These are phyloP conservation scores for Hymenoscyphus salicellus DNA, from an alignment of 2,329 filamentous ascomycete species.

Conservation along the genomic window DNA sequence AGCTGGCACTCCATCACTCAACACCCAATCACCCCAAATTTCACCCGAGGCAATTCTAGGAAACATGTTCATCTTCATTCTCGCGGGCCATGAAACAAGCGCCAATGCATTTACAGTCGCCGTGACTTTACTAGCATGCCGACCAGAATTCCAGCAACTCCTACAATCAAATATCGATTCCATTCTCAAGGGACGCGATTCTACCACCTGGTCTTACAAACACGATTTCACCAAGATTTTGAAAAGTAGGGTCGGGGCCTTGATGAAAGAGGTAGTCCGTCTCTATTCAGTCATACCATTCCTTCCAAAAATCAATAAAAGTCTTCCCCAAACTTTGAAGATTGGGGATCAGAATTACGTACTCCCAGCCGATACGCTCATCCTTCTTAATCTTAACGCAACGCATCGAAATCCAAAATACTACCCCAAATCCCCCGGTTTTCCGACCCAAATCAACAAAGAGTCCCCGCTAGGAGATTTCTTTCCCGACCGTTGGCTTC, in stretches of 20 bases:
- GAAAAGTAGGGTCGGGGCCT: conserved; percentile 67
- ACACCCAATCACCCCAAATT: not conserved
- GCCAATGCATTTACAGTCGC: conserved; percentile 72
- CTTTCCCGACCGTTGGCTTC: conserved; percentile 10
- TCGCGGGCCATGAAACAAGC: conserved; percentile 77
- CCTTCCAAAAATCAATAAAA: conserved; percentile 61
- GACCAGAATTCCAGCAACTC: conserved; percentile 58
- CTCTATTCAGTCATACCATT: conserved; percentile 47
- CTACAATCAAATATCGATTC: conserved; percentile 67
- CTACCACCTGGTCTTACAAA: conserved; percentile 67
- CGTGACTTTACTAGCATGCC: conserved; percentile 64
- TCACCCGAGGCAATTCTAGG: conserved; percentile 51
- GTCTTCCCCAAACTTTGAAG: conserved; percentile 51
- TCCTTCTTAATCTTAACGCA: conserved; percentile 56
- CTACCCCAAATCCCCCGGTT: conserved; percentile 58
- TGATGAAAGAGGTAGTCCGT: conserved; percentile 64
- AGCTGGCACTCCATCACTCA: not conserved
- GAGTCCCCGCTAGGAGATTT: not conserved
- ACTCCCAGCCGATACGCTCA: conserved; percentile 54
- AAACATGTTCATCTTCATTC: conserved; percentile 64
- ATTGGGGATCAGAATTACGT: conserved; percentile 56
- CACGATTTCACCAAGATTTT: conserved; percentile 60
- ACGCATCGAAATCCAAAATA: conserved; percentile 67
- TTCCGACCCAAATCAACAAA: conserved; percentile 40
- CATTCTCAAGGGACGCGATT: conserved; percentile 57